Base-by-base conservation (phyloP, 225 moss, liverwort and hornwort species). In the Thuidium tamariscinum region DNA sequence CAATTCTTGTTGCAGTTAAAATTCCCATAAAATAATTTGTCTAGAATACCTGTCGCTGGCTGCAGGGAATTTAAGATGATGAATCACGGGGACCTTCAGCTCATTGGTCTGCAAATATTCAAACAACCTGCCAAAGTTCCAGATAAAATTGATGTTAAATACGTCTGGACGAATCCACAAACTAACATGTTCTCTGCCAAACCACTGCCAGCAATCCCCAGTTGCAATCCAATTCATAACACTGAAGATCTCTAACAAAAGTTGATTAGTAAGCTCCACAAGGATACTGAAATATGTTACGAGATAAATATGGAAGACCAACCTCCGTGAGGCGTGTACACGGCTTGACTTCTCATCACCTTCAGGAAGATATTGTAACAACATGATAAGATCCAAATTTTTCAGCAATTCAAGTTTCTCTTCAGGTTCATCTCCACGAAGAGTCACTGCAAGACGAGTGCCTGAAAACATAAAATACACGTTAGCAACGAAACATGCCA, bases 251-350 rank as follows among this genome's bases (percentile, higher is more conserved):
- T 39, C 67, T 20, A 74, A 57, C 16, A 51, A 66, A 78, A 55
- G 21, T 52, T 44, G 60, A 55, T 26, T 25, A 55, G 55, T 55
- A 25, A 76, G 55, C 10, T 3, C n/a, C 52, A 55, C 16, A 55
- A 55, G 26, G 10, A 77, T 65, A 68, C 36, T 66, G 56, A 63
- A 61, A 65, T 55, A 81, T 54, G 83, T 61, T 56, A 75, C 42
- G 52, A 85, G 56, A 88, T 62, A 65, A 55, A 55, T 77, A 26
- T 37, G 55, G 37, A 77, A 26, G 72, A 81, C 67, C 51, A 78
- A 92, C 95, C 95, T 94, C 82, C 97, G 93, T 48, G 98, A 97
- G 56, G 97, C 93, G 80, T 99, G 97, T 74, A 97, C 96, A 84
- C 98, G 96, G 86, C 97, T 96, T 22, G 97, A 96, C 84, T 92